Evolutionary conservation across 139 green algal species (phyloP).

Genomic region (Prasinococcaceae sp.): DNA sequence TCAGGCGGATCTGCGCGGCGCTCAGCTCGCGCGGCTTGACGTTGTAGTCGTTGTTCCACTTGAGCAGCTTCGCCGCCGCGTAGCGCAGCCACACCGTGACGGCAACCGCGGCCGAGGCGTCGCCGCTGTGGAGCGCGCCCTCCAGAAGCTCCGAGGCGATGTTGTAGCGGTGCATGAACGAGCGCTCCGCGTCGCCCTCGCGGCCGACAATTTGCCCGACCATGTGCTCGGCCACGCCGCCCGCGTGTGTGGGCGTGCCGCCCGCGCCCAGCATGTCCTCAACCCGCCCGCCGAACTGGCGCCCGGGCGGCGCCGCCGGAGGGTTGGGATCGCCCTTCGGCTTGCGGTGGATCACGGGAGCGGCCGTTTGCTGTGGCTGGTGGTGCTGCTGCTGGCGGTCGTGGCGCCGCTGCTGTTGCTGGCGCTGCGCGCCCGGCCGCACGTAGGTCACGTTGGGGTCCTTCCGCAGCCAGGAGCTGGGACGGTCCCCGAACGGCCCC

Average conservation of each 20-base stretch:
- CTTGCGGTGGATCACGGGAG: too few species aligned
- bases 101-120: constrained; percentile 33
- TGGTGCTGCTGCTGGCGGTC: neutral
- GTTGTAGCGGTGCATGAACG: constrained; percentile 59
- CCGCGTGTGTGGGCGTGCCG: neutral
- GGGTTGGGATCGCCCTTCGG: too few species aligned
- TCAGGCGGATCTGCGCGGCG: constrained; percentile 72
- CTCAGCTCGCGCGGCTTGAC: constrained; percentile 62
- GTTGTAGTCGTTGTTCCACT: constrained; percentile 99
- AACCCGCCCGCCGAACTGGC: neutral
- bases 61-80: constrained; percentile 77
- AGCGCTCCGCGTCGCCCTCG: constrained; percentile 23
- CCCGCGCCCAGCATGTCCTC: neutral
- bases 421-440: neutral
- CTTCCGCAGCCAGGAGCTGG: neutral
- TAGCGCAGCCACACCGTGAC: constrained; percentile 94
- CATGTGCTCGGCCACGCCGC: constrained; percentile 7
- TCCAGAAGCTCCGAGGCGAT: constrained; percentile 67
- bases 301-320: neutral
- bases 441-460: neutral
- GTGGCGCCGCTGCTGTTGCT: neutral
- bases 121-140: constrained; percentile 6
- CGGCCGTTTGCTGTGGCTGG: too few species aligned
- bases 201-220: constrained; percentile 26
- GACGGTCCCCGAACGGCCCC: neutral